A percentile compares a stretch with the other conserved stretches of the same genome.
Conservation (phyloP, 495 filamentous ascomycete genomes). For the Penicillium salamii region DNA sequence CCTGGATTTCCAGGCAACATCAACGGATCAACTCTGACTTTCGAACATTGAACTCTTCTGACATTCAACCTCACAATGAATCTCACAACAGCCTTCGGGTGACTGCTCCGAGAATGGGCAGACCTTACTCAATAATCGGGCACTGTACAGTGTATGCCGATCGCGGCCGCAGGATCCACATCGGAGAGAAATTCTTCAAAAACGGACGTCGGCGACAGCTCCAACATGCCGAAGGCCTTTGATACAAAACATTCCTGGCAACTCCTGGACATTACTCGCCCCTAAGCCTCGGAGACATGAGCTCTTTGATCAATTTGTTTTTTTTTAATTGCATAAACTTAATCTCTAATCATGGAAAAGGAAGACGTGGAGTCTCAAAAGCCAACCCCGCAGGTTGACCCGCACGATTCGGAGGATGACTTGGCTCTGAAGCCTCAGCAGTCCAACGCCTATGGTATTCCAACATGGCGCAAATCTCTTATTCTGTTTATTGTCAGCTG, state of each 20-base stretch:
- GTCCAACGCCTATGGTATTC: conserved; percentile 25
- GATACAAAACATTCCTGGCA: conserved; percentile 6
- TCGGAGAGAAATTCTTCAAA: background rate
- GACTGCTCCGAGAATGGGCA: no score
- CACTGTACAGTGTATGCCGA: background rate
- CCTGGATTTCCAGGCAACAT: no score
- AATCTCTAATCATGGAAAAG: conserved; percentile 1
- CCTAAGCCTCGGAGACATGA: background rate
- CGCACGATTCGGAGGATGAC: conserved; percentile 18
- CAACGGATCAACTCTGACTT: no score
- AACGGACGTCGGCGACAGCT: conserved; percentile 4
- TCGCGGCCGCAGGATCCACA: background rate
- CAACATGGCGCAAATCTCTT: conserved; percentile 40
- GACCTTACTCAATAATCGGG: background rate
- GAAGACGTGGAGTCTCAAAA: conserved; percentile 24
- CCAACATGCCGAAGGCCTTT: conserved; percentile 4
- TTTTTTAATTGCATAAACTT: no score
- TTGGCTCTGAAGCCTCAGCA: conserved; percentile 9
- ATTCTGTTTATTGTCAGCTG: conserved; percentile 43
- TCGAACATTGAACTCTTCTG: no score
- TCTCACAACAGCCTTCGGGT: no score
- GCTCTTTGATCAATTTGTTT: background rate
- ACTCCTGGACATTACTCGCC: background rate
- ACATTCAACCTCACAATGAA: no score
- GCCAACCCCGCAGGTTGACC: conserved; percentile 12